Evolutionary conservation across 2,329 filamentous ascomycete species (phyloP).

Genomic region (Epichloe uncinata): DNA sequence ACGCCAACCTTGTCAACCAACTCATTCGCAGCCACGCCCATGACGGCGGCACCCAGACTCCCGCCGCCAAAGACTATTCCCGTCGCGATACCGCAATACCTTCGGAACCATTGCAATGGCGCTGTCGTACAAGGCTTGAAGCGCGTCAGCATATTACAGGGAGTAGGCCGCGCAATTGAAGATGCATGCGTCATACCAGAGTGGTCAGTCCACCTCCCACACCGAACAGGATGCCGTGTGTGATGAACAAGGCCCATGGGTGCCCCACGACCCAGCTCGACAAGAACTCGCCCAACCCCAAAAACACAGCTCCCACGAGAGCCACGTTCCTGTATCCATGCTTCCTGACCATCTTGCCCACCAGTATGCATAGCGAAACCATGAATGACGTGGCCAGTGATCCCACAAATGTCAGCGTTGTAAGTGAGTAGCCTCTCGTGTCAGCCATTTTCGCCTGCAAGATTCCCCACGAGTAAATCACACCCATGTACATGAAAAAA

Average conservation of each 20-base stretch:
- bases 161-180: background rate
- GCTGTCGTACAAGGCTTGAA: constrained; percentile 14
- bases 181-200: constrained; percentile 9
- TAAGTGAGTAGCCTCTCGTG: constrained; percentile 11
- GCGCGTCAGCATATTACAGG: background rate
- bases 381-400: constrained; percentile 17
- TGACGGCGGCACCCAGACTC: constrained; percentile 15
- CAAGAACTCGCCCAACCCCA: constrained; percentile 15
- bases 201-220: constrained; percentile 14
- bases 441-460: constrained; percentile 13
- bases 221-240: constrained; percentile 16
- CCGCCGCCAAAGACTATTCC: constrained; percentile 16
- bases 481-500: constrained; percentile 16
- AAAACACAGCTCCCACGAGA: constrained; percentile 11
- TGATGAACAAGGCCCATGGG: constrained; percentile 12
- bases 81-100: constrained; percentile 15
- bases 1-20: constrained; percentile 13
- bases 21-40: constrained; percentile 12
- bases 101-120: constrained; percentile 14
- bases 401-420: constrained; percentile 16
- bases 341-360: constrained; percentile 11
- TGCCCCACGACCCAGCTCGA: constrained; percentile 13
- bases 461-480: constrained; percentile 17
- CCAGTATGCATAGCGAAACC: constrained; percentile 14
- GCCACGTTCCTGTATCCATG: constrained; percentile 13